These are phyloP conservation scores for Opeltia flavorubescens DNA, from an alignment of 495 filamentous ascomycete genomes.

Conservation along the genomic window DNA sequence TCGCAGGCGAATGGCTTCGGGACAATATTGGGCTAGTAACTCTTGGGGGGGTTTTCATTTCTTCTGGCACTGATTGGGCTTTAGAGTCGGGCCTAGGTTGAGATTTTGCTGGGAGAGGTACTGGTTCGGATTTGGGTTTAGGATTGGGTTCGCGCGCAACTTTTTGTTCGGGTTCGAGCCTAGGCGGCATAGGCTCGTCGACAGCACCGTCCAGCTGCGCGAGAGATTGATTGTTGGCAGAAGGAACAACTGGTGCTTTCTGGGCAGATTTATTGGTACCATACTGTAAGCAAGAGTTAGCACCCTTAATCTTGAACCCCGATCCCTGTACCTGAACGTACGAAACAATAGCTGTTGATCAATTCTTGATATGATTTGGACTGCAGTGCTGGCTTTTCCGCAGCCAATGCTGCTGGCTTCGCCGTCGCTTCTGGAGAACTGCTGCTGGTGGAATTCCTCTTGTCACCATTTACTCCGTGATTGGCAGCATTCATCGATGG, in stretches of 20 bases:
- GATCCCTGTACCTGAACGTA: slow-evolving; percentile 44
- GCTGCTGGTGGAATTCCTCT: neutral
- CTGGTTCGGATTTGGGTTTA: slow-evolving; percentile 1
- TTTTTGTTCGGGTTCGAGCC: too few species aligned
- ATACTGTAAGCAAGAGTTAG: slow-evolving; percentile 28
- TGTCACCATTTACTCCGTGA: neutral
- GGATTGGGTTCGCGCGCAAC: too few species aligned
- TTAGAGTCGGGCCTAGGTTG: slow-evolving; percentile 12
- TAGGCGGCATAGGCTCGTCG: neutral
- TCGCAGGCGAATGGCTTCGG: slow-evolving; percentile 18
- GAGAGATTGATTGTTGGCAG: slow-evolving; percentile 9
- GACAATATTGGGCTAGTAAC: slow-evolving; percentile 17
- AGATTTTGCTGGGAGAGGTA: slow-evolving; percentile 3
- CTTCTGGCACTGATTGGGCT: too few species aligned
- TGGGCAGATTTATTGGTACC: slow-evolving; percentile 28
- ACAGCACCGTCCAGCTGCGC: slow-evolving; percentile 9
- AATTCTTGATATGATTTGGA: slow-evolving; percentile 86
- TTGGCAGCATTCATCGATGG: neutral
- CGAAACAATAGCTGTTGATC: slow-evolving; percentile 96
- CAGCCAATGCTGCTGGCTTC: slow-evolving; percentile 34
- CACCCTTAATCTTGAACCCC: slow-evolving; percentile 7
- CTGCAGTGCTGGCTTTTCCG: slow-evolving; percentile 54
- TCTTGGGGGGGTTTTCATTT: slow-evolving; percentile 12
- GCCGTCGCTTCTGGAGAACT: slow-evolving; percentile 1
- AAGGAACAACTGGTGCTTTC: slow-evolving; percentile 15